Evolutionary conservation across 805 yeast species (phyloP), one percentile per base, ranked within the genome.

Genomic region (Lipomyces chichibuensis): DNA sequence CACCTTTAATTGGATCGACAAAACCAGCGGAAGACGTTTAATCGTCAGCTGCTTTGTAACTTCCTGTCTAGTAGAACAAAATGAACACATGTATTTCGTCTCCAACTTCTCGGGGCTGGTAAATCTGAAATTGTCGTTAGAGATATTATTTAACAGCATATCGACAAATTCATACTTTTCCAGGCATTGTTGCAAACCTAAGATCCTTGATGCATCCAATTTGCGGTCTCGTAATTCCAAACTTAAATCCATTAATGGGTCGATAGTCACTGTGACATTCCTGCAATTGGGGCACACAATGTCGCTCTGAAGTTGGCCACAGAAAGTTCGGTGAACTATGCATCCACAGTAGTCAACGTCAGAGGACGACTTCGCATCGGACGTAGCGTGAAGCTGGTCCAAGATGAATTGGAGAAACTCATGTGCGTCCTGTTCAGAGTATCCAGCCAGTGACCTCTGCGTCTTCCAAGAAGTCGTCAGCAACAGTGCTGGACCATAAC

Each of bases 391-490:
- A 65, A 95, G 78, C 77, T 92, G 96, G 77, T 94, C 90, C 51
- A 94, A 82, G 35, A 94, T 75, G 76, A 94, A 93, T 76, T 95
- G 98, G 89, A 96, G 89, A 78, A 94, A 95, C 78, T 95, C 99
- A 78, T 95, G 99, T 0, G 99, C 98, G 77, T 95, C 99, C 78
- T 95, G 99, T 78, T 95, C 98, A 46, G 95, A 89, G 72, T 93
- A 93, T 1, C 99, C 99, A 0, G 98, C 97, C 66, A 95, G 84
- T 43, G 92, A 85, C 71, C 90, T 85, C 72, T 91, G 90, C 58
- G 88, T 88, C 73, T 88, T 88, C 94, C 97, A 92, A 0, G 97
- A 88, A 13, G 97, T 91, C n/a, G 86, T 83, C 60, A 95, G 81
- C 58, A 95, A 78, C 60, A 89, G 85, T 1, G 95, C 88, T 69